Base-by-base conservation (phyloP, 2,329 filamentous ascomycete species). In the Fusarium scirpi region DNA sequence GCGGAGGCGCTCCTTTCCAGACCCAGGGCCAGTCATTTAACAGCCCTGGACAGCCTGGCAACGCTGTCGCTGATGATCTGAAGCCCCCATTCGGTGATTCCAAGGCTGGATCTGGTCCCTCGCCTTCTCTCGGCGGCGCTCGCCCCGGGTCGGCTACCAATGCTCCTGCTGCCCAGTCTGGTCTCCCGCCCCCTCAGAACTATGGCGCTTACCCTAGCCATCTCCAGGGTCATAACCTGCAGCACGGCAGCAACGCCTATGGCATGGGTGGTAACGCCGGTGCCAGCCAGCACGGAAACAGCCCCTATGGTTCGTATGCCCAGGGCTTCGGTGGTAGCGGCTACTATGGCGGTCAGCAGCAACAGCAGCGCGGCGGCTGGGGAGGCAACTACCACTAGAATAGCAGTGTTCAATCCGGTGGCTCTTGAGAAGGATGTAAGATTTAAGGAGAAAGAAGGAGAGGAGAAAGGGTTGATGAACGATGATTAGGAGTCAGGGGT, bases 61-160 rank as follows among this genome's bases (percentile, higher is more conserved):
- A 76, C 46, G 80, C 80, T 40, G 80, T 83, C 11, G 65, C 70
- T 45, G 87, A 89, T 65, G 87, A 89, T 30, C 74, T 89, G 78
- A 89, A 89, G 83, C 85, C 86, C 0, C 49, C 49, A 22, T 89
- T 87, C 63, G 85, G 85, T 52, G 87, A 89, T 22, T 76, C 82
- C 72, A 89, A 89, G 83, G 75, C 82, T 20, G 81, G 80, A 12
- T 81, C 84, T 41, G 87, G 87, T 3, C 86, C 87, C 13, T 89
- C 86, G 64, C 87, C 87, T 45, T 86, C 87, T 5, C 81, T 89
- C 16, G 83, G 82, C 29, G 84, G 85, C 46, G 85, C 85, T 25
- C 86, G 87, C 18, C 87, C 87, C 9, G 87, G 87, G 47, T 90
- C 87, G 32, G 87, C 87, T 15, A 82, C 86, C 9, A 88, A 82